These are phyloP conservation scores for Cyclocybe cylindracea DNA, from an alignment of 768 basidiomycete genomes.

Conservation along the genomic window DNA sequence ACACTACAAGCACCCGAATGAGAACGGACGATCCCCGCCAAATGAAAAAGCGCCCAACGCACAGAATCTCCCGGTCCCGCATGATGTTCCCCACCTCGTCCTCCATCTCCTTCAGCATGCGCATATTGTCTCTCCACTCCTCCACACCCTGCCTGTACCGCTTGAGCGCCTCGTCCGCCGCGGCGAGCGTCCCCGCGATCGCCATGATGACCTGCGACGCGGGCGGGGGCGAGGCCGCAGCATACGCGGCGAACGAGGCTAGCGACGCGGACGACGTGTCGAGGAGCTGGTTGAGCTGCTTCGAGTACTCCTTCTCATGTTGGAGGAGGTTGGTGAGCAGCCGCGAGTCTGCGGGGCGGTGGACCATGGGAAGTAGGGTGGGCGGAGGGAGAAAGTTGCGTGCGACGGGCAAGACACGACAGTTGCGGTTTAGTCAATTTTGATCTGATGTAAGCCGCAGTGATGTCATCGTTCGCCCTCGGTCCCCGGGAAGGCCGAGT, in stretches of 20 bases:
- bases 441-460: too few species aligned
- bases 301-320: constrained; percentile 73
- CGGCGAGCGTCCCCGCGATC: constrained; percentile 58
- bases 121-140: constrained; percentile 63
- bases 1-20: constrained; percentile 45
- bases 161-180: constrained; percentile 69
- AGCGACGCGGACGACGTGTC: constrained; percentile 61
- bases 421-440: too few species aligned
- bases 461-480: too few species aligned
- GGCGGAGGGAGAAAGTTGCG: background rate
- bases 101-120: constrained; percentile 62
- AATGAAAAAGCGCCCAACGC: constrained; percentile 25
- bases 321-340: constrained; percentile 67
- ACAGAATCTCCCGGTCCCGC: constrained; percentile 83
- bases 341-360: constrained; percentile 71
- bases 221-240: constrained; percentile 61
- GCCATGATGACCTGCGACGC: constrained; percentile 54
- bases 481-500: too few species aligned
- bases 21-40: background rate
- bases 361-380: constrained; percentile 50
- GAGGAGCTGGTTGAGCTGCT: constrained; percentile 57
- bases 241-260: constrained; percentile 72
- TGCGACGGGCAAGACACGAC: too few species aligned
- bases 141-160: constrained; percentile 63
- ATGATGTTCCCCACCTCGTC: constrained; percentile 72